Evolutionary conservation across 148 eudicot species (phyloP).

Genomic region (Talinum fruticosum): DNA sequence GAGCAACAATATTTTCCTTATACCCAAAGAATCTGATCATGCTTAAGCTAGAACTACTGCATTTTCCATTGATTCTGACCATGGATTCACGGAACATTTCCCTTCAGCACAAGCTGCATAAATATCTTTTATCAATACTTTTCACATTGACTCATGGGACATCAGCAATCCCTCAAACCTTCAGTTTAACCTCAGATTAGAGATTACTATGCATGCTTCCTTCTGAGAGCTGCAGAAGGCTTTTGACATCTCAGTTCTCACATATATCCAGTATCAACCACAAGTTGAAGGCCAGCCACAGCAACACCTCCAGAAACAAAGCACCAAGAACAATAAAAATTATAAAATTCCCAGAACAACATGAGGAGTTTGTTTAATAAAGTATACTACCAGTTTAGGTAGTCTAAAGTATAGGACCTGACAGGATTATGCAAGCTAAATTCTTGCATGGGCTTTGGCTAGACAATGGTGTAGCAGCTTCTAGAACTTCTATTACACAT

Average conservation of each 20-base stretch:
- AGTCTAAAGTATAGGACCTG: neutral
- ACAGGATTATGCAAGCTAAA: neutral
- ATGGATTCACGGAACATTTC: neutral
- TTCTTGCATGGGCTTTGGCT: neutral
- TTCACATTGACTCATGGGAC: neutral
- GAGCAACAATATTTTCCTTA: too few species aligned
- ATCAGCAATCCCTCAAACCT: neutral
- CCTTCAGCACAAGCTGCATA: neutral
- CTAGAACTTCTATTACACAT: neutral
- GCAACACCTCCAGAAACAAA: too few species aligned
- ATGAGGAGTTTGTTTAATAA: neutral
- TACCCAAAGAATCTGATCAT: too few species aligned
- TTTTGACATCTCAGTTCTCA: neutral
- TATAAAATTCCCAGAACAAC: neutral
- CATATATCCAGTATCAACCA: neutral
- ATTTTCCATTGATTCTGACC: neutral
- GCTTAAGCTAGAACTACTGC: too few species aligned
- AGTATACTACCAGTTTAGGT: neutral
- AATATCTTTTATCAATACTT: too few species aligned
- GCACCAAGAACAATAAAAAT: too few species aligned
- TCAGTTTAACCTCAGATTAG: neutral
- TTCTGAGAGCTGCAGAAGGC: neutral
- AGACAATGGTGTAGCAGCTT: neutral
- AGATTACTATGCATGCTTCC: neutral
- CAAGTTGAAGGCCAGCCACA: neutral